Conservation (phyloP, 2,329 filamentous ascomycete species). For the Exutisphaerella laricina region DNA sequence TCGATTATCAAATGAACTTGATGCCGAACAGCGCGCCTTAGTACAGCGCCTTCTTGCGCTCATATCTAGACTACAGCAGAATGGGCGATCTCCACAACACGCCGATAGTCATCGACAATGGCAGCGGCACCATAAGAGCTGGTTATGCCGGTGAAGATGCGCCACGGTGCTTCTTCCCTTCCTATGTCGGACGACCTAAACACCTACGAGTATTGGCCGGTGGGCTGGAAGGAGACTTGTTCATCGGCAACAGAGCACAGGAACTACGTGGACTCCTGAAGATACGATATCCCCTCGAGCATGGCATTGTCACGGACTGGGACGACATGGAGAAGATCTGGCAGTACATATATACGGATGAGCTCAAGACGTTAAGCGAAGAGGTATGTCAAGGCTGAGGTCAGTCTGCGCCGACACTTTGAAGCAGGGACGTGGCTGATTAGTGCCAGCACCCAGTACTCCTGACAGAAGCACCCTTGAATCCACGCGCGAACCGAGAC, state of each 20-base stretch:
- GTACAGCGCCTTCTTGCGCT: conserved; percentile 18
- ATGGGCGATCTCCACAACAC: conserved; percentile 87
- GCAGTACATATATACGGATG: conserved; percentile 95
- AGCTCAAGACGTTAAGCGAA: conserved; percentile 93
- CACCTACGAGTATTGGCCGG: conserved; percentile 93
- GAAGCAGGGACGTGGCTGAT: conserved; percentile 8
- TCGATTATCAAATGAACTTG: too few species aligned
- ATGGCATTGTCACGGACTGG: conserved; percentile 98
- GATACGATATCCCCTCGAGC: conserved; percentile 91
- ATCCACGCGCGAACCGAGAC: conserved; percentile 91
- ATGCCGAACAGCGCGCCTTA: conserved; percentile 20
- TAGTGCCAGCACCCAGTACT: conserved; percentile 75
- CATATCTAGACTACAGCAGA: conserved; percentile 9
- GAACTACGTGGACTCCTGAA: conserved; percentile 89
- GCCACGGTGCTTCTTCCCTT: conserved; percentile 95
- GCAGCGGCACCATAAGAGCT: conserved; percentile 92
- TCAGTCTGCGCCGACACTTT: conserved; percentile 10
- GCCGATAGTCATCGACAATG: conserved; percentile 98
- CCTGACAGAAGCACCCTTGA: conserved; percentile 90
- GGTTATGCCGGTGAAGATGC: conserved; percentile 95
- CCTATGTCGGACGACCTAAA: conserved; percentile 93
- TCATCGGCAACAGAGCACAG: conserved; percentile 88
- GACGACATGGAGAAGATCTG: conserved; percentile 99
- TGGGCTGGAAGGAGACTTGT: conserved; percentile 91
- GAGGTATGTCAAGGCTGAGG: conserved; percentile 55